Percentiles rank a stretch among this genome's conserved stretches.
Conservation (phyloP, 1,284 basidiomycete genomes). For the Quambalaria eucalypti region DNA sequence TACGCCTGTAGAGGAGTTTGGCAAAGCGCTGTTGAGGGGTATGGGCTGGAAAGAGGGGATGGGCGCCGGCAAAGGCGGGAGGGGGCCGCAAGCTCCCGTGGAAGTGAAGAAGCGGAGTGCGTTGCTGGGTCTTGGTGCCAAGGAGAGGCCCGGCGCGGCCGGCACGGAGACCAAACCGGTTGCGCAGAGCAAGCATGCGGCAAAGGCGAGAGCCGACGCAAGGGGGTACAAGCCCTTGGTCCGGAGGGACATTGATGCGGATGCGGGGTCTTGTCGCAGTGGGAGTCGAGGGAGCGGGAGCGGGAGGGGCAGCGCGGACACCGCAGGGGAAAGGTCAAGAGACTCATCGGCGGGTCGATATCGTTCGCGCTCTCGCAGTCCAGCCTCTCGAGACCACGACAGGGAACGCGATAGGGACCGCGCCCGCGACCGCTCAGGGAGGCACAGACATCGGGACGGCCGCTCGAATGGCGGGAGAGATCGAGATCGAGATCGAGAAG, state of each 20-base stretch:
- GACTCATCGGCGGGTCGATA: conserved; percentile 1
- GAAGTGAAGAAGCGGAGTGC: conserved; percentile 37
- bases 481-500: conserved; percentile 20
- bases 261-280: neutral
- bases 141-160: conserved; percentile 19
- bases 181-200: conserved; percentile 49
- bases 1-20: conserved; percentile 84
- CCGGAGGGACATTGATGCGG: conserved; percentile 52
- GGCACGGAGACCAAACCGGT: neutral
- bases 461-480: too few relatives aligned
- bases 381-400: conserved; percentile 14
- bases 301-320: conserved; percentile 7
- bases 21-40: conserved; percentile 80
- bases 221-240: conserved; percentile 68
- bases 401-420: conserved; percentile 19
- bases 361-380: conserved; percentile 5
- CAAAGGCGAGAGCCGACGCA: conserved; percentile 48
- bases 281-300: conserved; percentile 7
- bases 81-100: conserved; percentile 26
- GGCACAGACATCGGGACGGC: neutral
- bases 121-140: conserved; percentile 40
- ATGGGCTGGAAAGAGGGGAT: conserved; percentile 91
- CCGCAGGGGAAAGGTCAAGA: neutral
- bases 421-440: neutral
- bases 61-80: conserved; percentile 52